A percentile compares a stretch with the other conserved stretches of the same genome.
Conservation (phyloP, 2,329 filamentous ascomycete species). For the Apiospora saccharicola region DNA sequence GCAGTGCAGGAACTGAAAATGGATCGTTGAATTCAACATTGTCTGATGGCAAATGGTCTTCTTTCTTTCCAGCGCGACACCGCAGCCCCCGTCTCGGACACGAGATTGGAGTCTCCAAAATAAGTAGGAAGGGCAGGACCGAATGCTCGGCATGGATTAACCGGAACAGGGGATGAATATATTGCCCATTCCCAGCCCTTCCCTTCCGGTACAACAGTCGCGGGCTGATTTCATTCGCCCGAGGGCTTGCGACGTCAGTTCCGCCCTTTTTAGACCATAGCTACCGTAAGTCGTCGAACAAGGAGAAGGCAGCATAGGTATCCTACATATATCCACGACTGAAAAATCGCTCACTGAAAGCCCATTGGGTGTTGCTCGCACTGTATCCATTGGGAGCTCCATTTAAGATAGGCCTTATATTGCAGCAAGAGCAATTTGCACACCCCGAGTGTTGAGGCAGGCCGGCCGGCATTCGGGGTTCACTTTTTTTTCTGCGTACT, state of each 20-base stretch:
- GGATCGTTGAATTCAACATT: constrained; percentile 1
- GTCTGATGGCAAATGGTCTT: neutral
- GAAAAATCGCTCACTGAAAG: constrained; percentile 17
- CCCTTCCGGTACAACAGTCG: neutral
- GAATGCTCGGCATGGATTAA: constrained; percentile 21
- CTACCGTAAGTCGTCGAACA: neutral
- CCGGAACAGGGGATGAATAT: constrained; percentile 1
- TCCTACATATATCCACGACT: neutral
- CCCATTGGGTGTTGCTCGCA: neutral
- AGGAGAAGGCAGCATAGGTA: neutral
- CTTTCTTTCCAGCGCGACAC: neutral
- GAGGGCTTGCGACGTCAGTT: neutral
- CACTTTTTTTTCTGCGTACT: neutral
- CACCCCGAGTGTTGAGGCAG: neutral
- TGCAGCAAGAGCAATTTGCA: neutral
- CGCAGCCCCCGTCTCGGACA: constrained; percentile 1
- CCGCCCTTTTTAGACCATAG: constrained; percentile 6
- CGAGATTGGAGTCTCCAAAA: constrained; percentile 11
- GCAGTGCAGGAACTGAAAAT: constrained; percentile 21
- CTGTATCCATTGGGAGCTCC: constrained; percentile 1
- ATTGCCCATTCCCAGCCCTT: neutral
- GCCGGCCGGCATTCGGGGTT: neutral
- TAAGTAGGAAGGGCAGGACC: constrained; percentile 14
- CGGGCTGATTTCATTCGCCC: neutral
- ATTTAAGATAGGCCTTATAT: constrained; percentile 17